Evolutionary conservation across 805 yeast genomes (phyloP), one percentile per base, ranked within the genome.

Genomic region (Candida patagonica): DNA sequence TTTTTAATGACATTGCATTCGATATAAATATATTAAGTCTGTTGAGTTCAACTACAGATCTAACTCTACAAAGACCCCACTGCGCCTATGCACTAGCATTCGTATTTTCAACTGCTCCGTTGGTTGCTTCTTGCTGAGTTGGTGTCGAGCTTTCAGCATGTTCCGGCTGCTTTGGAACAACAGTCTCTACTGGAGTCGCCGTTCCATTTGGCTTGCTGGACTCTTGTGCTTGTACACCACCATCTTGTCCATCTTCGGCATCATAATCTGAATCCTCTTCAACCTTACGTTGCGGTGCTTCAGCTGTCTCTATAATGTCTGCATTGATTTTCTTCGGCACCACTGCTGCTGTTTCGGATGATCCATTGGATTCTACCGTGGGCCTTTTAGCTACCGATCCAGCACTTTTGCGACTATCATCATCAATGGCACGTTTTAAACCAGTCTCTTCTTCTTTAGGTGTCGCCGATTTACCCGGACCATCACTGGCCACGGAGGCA

Each of bases 251-350:
- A 3, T 53, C 57, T 8, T 42, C 56, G 41, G 57, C 70, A 46
- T 70, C 74, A 48, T 67, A 67, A 44, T 67, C 61, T 37, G 64
- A 67, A 42, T 67, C 72, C 43, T 66, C 71, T 38, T 65, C 70
- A 17, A 67, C 61, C 41, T 62, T 56, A 40, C 72, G 56, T 27
- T 53, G 57, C 13, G 55, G 54, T 12, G 53, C 51, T 38, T 55
- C 59, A 4, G 46, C 33, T 7, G 33, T 21, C 21, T 12, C 30
- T 4, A 36, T 21, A 4, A 16, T 22, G 9, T 9, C 30, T 4
- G 33, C 25, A 13, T 36, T 23, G 12, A 30, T 10, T 16, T n/a
- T 30, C 16, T 30, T 10, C 16, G 35, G 21, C 23, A 30, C 9
- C 3, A 30, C 24, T 23, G 30, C 25, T 5, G 35, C 20, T 5